phyloP scores from a whole-genome alignment of 352 stramenopile species.

The Globisporangium recalcitrans region DNA sequence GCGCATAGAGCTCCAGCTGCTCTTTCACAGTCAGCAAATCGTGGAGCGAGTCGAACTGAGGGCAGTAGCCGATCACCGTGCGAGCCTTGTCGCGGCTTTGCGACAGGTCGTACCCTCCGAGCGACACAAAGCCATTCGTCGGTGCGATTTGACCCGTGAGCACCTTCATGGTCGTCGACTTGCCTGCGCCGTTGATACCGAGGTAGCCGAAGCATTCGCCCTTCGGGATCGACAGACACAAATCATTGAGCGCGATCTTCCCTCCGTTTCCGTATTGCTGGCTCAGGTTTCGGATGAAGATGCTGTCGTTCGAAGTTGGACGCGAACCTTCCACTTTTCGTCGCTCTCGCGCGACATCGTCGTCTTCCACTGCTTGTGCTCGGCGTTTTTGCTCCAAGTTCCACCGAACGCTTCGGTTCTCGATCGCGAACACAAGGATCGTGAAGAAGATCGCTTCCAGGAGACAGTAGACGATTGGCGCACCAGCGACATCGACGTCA shows the following conservation, averaged over 20 bases:
- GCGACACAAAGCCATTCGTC: slow-evolving; percentile 37
- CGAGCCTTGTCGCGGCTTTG: slow-evolving; percentile 33
- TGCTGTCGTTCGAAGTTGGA: slow-evolving; percentile 18
- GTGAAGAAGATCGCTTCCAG: slow-evolving; percentile 42
- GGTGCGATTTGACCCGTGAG: slow-evolving; percentile 39
- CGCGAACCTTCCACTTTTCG: slow-evolving; percentile 15
- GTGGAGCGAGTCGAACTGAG: slow-evolving; percentile 93
- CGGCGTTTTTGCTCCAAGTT: slow-evolving; percentile 31
- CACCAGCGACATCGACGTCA: slow-evolving; percentile 36
- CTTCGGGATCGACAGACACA: slow-evolving; percentile 53
- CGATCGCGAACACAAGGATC: slow-evolving; percentile 38
- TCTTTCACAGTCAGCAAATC: slow-evolving; percentile 90
- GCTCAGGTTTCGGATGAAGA: slow-evolving; percentile 37
- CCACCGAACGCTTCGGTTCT: slow-evolving; percentile 37
- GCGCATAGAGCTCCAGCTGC: slow-evolving; percentile 87
- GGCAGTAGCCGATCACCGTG: slow-evolving; percentile 83
- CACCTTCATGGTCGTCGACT: slow-evolving; percentile 79
- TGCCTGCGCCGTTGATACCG: slow-evolving; percentile 88
- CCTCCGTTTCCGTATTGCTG: slow-evolving; percentile 30
- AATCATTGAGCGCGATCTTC: slow-evolving; percentile 64
- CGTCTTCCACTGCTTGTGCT: slow-evolving; percentile 19
- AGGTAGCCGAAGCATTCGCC: slow-evolving; percentile 76
- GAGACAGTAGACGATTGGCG: slow-evolving; percentile 39
- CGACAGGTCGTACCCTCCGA: slow-evolving; percentile 48
- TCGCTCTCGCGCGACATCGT: neutral